Evolutionary conservation across 2,329 filamentous ascomycete species (phyloP), one percentile per base, ranked within the genome.

Genomic region (Fusarium sp.): DNA sequence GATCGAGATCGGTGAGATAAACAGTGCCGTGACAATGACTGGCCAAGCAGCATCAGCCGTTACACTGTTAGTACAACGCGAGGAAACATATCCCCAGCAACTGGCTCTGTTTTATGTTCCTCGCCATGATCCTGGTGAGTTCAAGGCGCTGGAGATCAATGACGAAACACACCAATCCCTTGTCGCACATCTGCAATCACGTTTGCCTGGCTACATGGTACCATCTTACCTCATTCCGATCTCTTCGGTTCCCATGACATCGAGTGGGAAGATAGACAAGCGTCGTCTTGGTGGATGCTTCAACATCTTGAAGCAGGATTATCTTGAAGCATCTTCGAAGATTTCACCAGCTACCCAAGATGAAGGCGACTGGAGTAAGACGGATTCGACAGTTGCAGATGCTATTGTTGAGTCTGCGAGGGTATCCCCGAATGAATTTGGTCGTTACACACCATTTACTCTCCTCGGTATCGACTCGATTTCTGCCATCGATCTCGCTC

Each of bases 391-490:
- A 0, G 82, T 96, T 54, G 87, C 86, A 2, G 66, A 80, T 1
- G 79, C 84, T 2, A 78, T 96, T 8, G 80, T 86, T 0, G 70
- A 82, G 7, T 79, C 84, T 1, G 81, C 90, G 3, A 74, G 79
- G 0, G 74, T 87, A 1, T 73, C 85, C 0, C 57, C 74, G 5
- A 70, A 75, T 1, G 78, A 82, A 0, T 82, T 97, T 37, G 80
- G 78, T 11, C 85, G 86, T 32, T 89, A 89, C 79, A 90, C 88
- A 0, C 93, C 93, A 0, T 91, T 97, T 62, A 89, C 91, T 56
- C 87, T 85, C n/a, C 77, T 97, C 4, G 94, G 94, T 0, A 77
- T 97, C 7, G 93, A 97, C 75, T 97, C 94, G 0, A 88, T 97
- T 25, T 91, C 90, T 9, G 92, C 92, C 0, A 96, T 97, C 65